Evolutionary conservation across 371 early-diverging fungal species (phyloP), one percentile per base, ranked within the genome.

Genomic region (Chytridium lagenaria): DNA sequence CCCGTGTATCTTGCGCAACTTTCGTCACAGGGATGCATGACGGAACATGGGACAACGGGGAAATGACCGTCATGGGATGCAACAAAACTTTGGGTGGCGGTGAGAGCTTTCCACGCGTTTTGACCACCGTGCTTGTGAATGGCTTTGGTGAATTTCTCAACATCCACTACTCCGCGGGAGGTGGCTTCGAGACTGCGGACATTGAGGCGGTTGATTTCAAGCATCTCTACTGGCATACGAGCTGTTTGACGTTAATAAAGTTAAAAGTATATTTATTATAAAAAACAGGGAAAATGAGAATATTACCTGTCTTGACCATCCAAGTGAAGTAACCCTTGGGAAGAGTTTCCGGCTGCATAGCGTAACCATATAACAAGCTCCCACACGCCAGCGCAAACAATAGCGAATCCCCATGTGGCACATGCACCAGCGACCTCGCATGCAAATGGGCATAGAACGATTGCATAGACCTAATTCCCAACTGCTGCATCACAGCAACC

Each of bases 301-400:
- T 26, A 5, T 38, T 64, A 44, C 65, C 75, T 31, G 73, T 79
- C 63, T 77, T 68, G 30, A 83, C 70, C 63, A 83, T 81, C 80
- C 80, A 84, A 7, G 64, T 66, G 71, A 80, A 79, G 57, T 81
- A 85, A 34, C 75, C 79, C 36, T 49, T 69, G 22, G 85, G 85
- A 31, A 85, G 77, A 7, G 83, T 81, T 38, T 68, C 52, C 10
- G 85, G 85, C 22, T 76, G 75, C 75, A 81, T 77, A 30, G 67
- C 67, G 61, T 81, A 84, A 0, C 83, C 80, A 52, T 83, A 85
- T 82, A 84, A 70, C 52, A 85, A 80, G 33, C 68, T 69, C 10
- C 74, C 80, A 64, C 73, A 73, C 5, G 80, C 75, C 7, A 81
- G 19, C 39, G 75, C 51, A 44, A 85, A 83, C 33, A 82, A 33